A percentile compares a stretch with the other conserved stretches of the same genome.
Conservation (phyloP, 208 protist genomes). For the Acanthamoeba castellanii region DNA sequence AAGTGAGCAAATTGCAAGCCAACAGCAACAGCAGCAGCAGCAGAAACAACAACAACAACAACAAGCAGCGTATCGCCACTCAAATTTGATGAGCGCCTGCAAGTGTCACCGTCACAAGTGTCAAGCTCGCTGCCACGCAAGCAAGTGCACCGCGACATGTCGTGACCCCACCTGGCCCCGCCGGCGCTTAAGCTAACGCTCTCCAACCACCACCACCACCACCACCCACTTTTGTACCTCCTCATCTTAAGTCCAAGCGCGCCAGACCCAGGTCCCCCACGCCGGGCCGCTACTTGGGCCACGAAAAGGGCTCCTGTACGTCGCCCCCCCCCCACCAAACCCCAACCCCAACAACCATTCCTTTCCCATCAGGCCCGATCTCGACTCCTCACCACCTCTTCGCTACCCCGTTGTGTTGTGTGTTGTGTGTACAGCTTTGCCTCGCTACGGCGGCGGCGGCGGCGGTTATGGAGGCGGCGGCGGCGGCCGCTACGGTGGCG, state of each 20-base stretch:
- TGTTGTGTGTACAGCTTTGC: background rate
- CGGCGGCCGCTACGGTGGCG: too few relatives aligned
- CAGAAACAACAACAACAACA: constrained; percentile 21
- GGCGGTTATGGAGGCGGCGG: too few relatives aligned
- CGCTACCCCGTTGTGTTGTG: background rate
- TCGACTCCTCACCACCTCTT: background rate
- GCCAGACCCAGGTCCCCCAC: constrained; percentile 46
- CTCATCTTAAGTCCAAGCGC: constrained; percentile 51
- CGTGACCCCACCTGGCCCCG: too few relatives aligned
- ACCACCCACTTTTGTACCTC: background rate
- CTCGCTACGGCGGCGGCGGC: background rate
- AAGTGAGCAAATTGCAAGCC: background rate
- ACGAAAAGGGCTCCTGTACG: constrained; percentile 51
- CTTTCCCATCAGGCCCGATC: too few relatives aligned
- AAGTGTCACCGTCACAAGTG: too few relatives aligned
- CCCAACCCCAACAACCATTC: too few relatives aligned
- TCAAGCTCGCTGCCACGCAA: background rate
- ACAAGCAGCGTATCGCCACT: background rate
- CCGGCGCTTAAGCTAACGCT: too few relatives aligned
- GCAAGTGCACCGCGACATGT: background rate
- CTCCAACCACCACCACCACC: background rate
- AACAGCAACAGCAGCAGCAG: too few relatives aligned
- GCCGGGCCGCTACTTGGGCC: constrained; percentile 49
- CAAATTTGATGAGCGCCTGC: background rate
- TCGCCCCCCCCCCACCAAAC: background rate